These are phyloP conservation scores for Candida sp. DNA, from an alignment of 1,139 yeast species.

Conservation along the genomic window DNA sequence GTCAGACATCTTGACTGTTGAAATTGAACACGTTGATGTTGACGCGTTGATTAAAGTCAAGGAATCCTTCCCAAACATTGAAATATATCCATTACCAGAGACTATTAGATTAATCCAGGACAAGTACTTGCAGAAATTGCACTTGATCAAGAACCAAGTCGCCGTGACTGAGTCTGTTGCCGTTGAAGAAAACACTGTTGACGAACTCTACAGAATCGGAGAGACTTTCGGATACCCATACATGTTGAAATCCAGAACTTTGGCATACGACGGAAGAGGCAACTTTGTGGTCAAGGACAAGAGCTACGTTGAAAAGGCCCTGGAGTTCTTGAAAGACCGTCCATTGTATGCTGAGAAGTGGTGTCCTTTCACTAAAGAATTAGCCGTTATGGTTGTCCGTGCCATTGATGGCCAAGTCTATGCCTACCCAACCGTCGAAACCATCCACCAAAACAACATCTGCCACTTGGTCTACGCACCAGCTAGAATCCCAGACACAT, in stretches of 20 bases:
- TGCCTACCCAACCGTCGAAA: constrained; percentile 95
- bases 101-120: constrained; percentile 92
- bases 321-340: constrained; percentile 64
- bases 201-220: constrained; percentile 62
- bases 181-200: constrained; percentile 51
- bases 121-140: constrained; percentile 85
- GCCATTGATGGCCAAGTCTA: constrained; percentile 80
- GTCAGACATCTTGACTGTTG: constrained; percentile 90
- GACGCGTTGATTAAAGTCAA: constrained; percentile 71
- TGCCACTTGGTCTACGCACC: constrained; percentile 98
- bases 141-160: constrained; percentile 68
- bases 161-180: constrained; percentile 76
- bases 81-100: constrained; percentile 90
- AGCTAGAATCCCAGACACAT: constrained; percentile 79
- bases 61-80: constrained; percentile 53
- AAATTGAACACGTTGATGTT: constrained; percentile 96
- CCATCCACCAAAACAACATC: constrained; percentile 87
- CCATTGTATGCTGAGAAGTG: constrained; percentile 95
- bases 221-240: constrained; percentile 77
- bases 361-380: constrained; percentile 91
- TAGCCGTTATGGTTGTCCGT: constrained; percentile 98
- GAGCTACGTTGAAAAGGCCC: constrained; percentile 60
- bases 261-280: constrained; percentile 98
- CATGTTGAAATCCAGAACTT: constrained; percentile 89
- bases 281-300: constrained; percentile 79